These are phyloP conservation scores for Daldinia loculata DNA, from an alignment of 495 filamentous ascomycete genomes.

Conservation along the genomic window DNA sequence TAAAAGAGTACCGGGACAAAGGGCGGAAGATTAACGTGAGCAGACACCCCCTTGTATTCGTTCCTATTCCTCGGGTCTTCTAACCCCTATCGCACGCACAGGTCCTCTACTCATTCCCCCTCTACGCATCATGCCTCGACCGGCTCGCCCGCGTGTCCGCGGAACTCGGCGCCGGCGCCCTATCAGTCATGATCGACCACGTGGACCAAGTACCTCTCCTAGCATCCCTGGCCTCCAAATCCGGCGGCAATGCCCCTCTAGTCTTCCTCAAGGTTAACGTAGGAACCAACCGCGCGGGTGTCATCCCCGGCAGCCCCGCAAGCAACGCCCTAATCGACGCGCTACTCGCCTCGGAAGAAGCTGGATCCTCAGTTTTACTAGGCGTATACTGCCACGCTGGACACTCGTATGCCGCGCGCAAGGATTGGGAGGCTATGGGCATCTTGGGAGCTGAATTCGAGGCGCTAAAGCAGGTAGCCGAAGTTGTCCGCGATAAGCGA, in stretches of 20 bases:
- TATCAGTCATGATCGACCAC: slow-evolving; percentile 80
- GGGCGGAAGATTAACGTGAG: slow-evolving; percentile 66
- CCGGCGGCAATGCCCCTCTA: slow-evolving; percentile 54
- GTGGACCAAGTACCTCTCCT: slow-evolving; percentile 64
- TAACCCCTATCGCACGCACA: slow-evolving; percentile 37
- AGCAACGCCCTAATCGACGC: slow-evolving; percentile 62
- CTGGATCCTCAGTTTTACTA: slow-evolving; percentile 56
- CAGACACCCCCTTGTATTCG: slow-evolving; percentile 5
- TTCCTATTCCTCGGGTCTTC: neutral
- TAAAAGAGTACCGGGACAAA: slow-evolving; percentile 63
- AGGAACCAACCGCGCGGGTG: slow-evolving; percentile 78
- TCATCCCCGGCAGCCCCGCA: slow-evolving; percentile 59
- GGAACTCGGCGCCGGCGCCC: slow-evolving; percentile 58
- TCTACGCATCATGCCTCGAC: slow-evolving; percentile 66
- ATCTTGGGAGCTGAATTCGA: slow-evolving; percentile 69
- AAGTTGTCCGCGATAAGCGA: slow-evolving; percentile 43
- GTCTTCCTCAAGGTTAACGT: slow-evolving; percentile 84
- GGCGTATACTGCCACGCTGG: slow-evolving; percentile 86
- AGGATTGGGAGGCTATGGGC: slow-evolving; percentile 62
- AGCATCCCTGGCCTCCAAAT: slow-evolving; percentile 45
- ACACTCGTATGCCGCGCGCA: slow-evolving; percentile 69
- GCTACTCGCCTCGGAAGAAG: slow-evolving; percentile 52
- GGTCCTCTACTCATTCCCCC: slow-evolving; percentile 80
- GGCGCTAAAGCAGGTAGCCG: slow-evolving; percentile 61
- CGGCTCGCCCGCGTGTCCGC: slow-evolving; percentile 64